These are phyloP conservation scores for Triadica sebifera DNA, from an alignment of 345 rosid genomes.

Conservation along the genomic window DNA sequence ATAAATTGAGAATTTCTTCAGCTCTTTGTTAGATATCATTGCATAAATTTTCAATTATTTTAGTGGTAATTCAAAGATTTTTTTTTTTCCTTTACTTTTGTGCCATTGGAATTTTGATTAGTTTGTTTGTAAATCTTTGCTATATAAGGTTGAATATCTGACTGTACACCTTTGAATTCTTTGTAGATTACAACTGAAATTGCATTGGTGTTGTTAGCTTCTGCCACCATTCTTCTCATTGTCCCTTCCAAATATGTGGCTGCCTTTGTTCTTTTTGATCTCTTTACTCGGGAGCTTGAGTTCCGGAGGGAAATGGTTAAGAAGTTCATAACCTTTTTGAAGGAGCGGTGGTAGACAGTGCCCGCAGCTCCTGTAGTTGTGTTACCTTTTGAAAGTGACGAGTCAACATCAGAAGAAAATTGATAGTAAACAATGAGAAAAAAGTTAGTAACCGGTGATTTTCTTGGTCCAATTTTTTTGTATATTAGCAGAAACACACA, in stretches of 20 bases:
- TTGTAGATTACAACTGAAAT: slow-evolving; percentile 76
- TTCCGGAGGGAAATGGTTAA: slow-evolving; percentile 75
- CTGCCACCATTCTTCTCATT: slow-evolving; percentile 54
- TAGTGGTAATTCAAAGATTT: no score
- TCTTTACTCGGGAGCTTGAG: slow-evolving; percentile 83
- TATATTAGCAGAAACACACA: neutral
- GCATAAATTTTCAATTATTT: no score
- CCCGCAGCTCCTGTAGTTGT: slow-evolving; percentile 85
- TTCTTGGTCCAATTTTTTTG: neutral
- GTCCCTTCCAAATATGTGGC: slow-evolving; percentile 83
- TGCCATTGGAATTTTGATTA: no score
- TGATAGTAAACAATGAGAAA: slow-evolving; percentile 32
- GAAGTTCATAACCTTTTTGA: slow-evolving; percentile 50
- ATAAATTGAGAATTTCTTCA: no score
- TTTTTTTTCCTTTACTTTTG: no score
- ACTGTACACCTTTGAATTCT: neutral
- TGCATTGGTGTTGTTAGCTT: slow-evolving; percentile 57
- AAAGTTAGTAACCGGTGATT: slow-evolving; percentile 17
- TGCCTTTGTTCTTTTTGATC: slow-evolving; percentile 62
- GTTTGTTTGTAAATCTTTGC: neutral
- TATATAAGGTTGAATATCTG: neutral
- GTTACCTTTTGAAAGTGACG: slow-evolving; percentile 57
- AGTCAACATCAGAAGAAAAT: slow-evolving; percentile 36
- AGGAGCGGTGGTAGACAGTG: slow-evolving; percentile 83
- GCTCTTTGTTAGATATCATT: no score